Conservation (phyloP, 306 rosid species). For the Vachellia pachyceras region DNA sequence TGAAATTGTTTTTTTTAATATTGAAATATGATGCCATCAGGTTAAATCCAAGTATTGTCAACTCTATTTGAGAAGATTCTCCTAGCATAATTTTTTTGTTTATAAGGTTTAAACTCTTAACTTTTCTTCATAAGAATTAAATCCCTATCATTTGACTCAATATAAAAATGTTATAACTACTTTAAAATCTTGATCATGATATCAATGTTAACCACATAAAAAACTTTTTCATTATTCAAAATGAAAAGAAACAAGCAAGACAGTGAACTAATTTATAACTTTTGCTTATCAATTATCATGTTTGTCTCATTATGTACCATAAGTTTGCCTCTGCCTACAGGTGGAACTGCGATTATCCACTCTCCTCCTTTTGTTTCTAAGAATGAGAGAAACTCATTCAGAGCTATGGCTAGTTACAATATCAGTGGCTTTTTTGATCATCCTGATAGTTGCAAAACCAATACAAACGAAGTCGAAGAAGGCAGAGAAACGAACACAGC, state of each 20-base stretch:
- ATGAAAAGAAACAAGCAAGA: too few relatives aligned
- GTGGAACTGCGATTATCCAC: constrained; percentile 32
- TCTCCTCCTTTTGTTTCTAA: constrained; percentile 40
- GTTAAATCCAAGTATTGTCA: neutral
- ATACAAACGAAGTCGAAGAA: constrained; percentile 32
- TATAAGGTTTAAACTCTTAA: neutral
- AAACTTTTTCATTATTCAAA: too few relatives aligned
- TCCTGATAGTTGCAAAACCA: constrained; percentile 45
- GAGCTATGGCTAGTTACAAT: constrained; percentile 48
- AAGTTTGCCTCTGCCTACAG: constrained; percentile 36
- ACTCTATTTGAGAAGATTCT: neutral
- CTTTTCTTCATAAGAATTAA: neutral
- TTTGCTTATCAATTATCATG: constrained; percentile 37
- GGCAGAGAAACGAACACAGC: constrained; percentile 28
- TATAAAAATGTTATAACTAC: too few relatives aligned
- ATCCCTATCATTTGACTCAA: too few relatives aligned
- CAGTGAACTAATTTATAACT: too few relatives aligned
- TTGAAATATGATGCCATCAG: neutral
- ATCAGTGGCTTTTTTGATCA: constrained; percentile 39
- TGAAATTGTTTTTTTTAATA: too few relatives aligned
- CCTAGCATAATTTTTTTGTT: neutral
- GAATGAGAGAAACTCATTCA: constrained; percentile 55
- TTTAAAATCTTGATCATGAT: too few relatives aligned
- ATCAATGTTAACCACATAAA: too few relatives aligned
- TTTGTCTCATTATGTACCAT: constrained; percentile 28